A percentile compares a stretch with the other conserved stretches of the same genome.
Conservation (phyloP, 2,329 filamentous ascomycete species). For the Sclerotiophoma versabilis region DNA sequence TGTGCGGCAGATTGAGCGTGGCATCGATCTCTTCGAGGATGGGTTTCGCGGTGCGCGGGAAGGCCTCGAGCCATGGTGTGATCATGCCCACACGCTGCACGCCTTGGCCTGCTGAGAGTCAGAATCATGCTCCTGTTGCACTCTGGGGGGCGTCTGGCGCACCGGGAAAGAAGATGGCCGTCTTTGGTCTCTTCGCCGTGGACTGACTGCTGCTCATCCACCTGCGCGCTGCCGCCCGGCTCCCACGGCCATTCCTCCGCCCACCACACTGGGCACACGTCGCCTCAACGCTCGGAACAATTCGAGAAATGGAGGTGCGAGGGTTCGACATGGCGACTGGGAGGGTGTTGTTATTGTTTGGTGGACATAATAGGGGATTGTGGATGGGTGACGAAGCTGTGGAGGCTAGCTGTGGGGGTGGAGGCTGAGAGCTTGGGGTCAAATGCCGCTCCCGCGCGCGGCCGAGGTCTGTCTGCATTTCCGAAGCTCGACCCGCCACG, state of each 20-base stretch:
- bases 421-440: slow-evolving; percentile 17
- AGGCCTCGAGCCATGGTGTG: slow-evolving; percentile 83
- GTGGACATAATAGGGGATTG: slow-evolving; percentile 9
- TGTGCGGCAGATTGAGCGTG: slow-evolving; percentile 69
- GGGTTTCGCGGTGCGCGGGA: slow-evolving; percentile 77
- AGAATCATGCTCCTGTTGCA: slow-evolving; percentile 21
- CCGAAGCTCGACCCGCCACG: neutral
- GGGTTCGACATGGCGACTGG: slow-evolving; percentile 9
- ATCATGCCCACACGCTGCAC: slow-evolving; percentile 91
- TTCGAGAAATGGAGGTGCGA: slow-evolving; percentile 1
- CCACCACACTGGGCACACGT: slow-evolving; percentile 8
- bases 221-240: slow-evolving; percentile 15
- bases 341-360: slow-evolving; percentile 4
- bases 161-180: slow-evolving; percentile 51
- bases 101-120: slow-evolving; percentile 71
- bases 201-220: slow-evolving; percentile 41
- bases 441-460: slow-evolving; percentile 14
- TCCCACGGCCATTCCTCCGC: neutral
- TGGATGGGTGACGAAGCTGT: slow-evolving; percentile 2
- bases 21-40: slow-evolving; percentile 87
- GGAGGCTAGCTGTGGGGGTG: slow-evolving; percentile 17
- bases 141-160: slow-evolving; percentile 1
- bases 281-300: slow-evolving; percentile 9
- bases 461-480: slow-evolving; percentile 12
- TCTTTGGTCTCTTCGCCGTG: slow-evolving; percentile 42